Percentiles rank a stretch among this genome's conserved stretches.
phyloP scores from a whole-genome alignment of 257 asterid genomes.

The Vinca minor region DNA sequence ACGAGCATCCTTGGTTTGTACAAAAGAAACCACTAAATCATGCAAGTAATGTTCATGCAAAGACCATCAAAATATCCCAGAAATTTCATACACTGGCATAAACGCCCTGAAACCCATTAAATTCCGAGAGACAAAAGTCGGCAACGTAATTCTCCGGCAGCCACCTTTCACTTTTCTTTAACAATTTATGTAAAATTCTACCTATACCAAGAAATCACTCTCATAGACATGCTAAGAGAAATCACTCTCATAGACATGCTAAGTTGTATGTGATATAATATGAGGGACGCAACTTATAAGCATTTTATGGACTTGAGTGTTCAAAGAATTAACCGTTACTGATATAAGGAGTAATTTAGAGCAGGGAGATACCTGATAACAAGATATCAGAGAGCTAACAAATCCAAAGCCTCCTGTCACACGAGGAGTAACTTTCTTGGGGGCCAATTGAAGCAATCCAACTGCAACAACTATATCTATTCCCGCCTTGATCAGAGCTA shows the following conservation, averaged over 20 bases:
- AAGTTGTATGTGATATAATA: not conserved
- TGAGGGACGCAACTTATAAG: not conserved
- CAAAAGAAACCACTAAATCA: not conserved
- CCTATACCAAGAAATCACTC: too few species aligned
- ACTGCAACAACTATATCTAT: slow-evolving; percentile 83
- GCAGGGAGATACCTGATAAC: slow-evolving; percentile 79
- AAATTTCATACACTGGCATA: not conserved
- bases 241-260: too few species aligned
- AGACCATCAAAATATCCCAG: not conserved
- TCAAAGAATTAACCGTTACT: not conserved
- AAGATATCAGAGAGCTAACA: slow-evolving; percentile 80
- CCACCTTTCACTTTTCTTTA: too few species aligned
- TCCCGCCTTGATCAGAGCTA: slow-evolving; percentile 72
- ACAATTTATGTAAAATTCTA: too few species aligned
- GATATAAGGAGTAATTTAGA: not conserved
- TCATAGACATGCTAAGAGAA: too few species aligned
- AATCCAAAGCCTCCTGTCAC: slow-evolving; percentile 92
- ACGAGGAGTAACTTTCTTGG: slow-evolving; percentile 91
- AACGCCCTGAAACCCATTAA: too few species aligned
- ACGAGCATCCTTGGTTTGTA: not conserved
- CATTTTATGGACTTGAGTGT: not conserved
- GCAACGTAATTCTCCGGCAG: too few species aligned
- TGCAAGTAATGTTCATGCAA: not conserved
- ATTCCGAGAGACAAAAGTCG: too few species aligned
- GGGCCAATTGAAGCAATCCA: slow-evolving; percentile 89